phyloP scores from a whole-genome alignment of 148 eudicot genomes.

The Vaccinium myrtillus region DNA sequence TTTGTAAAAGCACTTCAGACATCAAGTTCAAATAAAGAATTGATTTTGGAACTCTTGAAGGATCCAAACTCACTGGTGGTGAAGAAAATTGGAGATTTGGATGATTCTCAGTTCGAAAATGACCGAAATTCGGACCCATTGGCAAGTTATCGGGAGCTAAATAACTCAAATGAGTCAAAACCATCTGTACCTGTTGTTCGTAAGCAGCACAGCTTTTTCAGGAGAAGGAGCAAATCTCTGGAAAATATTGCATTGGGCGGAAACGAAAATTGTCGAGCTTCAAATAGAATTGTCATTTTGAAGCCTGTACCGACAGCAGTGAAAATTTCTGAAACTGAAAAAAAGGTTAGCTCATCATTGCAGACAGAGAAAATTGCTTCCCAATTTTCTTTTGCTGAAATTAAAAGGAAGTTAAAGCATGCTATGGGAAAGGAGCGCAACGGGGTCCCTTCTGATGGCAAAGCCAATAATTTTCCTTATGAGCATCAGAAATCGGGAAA shows the following conservation, averaged over 20 bases:
- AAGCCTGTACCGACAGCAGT: conserved; percentile 57
- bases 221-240: conserved; percentile 66
- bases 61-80: conserved; percentile 37
- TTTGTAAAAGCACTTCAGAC: conserved; percentile 45
- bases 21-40: conserved; percentile 40
- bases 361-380: conserved; percentile 42
- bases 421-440: conserved; percentile 71
- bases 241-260: conserved; percentile 43
- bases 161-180: conserved; percentile 13
- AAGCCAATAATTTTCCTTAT: conserved; percentile 17
- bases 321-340: conserved; percentile 22
- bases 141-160: conserved; percentile 25
- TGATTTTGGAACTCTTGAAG: conserved; percentile 39
- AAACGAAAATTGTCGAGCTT: conserved; percentile 32
- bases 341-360: conserved; percentile 25
- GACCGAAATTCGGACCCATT: conserved; percentile 33
- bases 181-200: conserved; percentile 28
- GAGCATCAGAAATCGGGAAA: conserved; percentile 27
- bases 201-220: conserved; percentile 55
- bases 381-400: conserved; percentile 73
- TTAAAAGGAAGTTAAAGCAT: conserved; percentile 64
- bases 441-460: conserved; percentile 18
- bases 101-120: conserved; percentile 23
- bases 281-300: conserved; percentile 73
- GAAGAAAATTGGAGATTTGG: conserved; percentile 34